Evolutionary conservation across 352 stramenopile genomes (phyloP), one percentile per base, ranked within the genome.

Genomic region (Pythium phragmitis): DNA sequence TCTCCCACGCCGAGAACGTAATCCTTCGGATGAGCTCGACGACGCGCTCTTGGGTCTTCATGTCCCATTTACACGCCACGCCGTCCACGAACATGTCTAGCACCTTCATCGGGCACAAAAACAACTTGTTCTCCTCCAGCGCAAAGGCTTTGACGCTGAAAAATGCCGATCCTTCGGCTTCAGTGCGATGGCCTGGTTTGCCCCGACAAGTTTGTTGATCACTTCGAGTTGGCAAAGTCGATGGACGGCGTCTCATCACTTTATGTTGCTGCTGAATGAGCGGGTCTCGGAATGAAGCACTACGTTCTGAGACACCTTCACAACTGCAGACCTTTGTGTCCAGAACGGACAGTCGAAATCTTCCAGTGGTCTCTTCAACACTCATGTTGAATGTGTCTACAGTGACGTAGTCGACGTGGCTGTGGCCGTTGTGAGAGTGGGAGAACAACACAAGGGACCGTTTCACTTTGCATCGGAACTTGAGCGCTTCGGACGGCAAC

Each of bases 1-100:
- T 91, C 48, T 92, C 77, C 81, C 85, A 94, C 3, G 69, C 64
- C 2, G 85, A 79, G 57, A 79, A 87, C 0, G 84, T 92, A 28
- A 92, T 85, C 55, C 70, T 63, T 51, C 84, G 71, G 21, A 92
- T 71, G 16, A 92, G 65, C 23, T 91, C 82, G 30, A 77, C 80
- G 5, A 91, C 58, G 6, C 85, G 73, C n/a, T 91, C 57, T 52
- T 92, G 83, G 0, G 67, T 76, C 36, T 70, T 23, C 26, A 91
- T 70, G 46, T 77, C 64, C 83, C 82, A 94, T 28, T 78, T 56
- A 34, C 76, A 71, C 43, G 59, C 50, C 16, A 80, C 72, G 9
- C 74, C 70, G 41, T 87, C 74, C 3, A 79, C 73, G 30, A 87
- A 90, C 37, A 94, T 76, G 42, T 94, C 85, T 14, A 94, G 67